Conservation (phyloP, 805 yeast species). For the Cyberlindnera suaveolens region DNA sequence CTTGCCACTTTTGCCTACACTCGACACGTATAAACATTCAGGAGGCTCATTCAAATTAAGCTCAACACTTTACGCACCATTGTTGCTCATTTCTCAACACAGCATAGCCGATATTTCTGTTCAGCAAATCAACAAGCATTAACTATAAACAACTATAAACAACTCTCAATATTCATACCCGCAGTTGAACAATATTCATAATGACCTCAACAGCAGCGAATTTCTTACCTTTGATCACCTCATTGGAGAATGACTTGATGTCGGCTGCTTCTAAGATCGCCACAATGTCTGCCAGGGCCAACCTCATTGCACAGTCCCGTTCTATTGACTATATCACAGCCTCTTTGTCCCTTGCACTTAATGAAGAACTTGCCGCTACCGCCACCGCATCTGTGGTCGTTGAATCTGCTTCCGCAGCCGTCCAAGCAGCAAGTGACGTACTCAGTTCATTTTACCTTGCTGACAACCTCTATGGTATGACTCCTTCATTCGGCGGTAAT, state of each 20-base stretch:
- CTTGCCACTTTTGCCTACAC: too few relatives aligned
- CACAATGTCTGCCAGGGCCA: slow-evolving; percentile 12
- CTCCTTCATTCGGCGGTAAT: slow-evolving; percentile 55
- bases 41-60: too few relatives aligned
- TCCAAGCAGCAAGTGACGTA: slow-evolving; percentile 8
- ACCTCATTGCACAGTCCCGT: slow-evolving; percentile 13
- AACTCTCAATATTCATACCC: background rate
- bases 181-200: background rate
- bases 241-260: slow-evolving; percentile 9
- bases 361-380: slow-evolving; percentile 11
- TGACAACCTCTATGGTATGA: slow-evolving; percentile 30
- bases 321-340: slow-evolving; percentile 14
- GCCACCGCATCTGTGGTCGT: slow-evolving; percentile 5
- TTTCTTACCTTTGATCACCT: slow-evolving; percentile 12
- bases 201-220: slow-evolving; percentile 8
- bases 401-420: slow-evolving; percentile 7
- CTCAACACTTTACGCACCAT: too few relatives aligned
- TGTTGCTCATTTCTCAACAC: too few relatives aligned
- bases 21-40: too few relatives aligned
- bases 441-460: slow-evolving; percentile 6
- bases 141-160: too few relatives aligned
- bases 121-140: too few relatives aligned
- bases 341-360: slow-evolving; percentile 10
- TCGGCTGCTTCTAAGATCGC: slow-evolving; percentile 13
- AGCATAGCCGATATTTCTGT: too few relatives aligned